Evolutionary conservation across 2,329 filamentous ascomycete genomes (phyloP).

Genomic region (Fusarium chuoi): DNA sequence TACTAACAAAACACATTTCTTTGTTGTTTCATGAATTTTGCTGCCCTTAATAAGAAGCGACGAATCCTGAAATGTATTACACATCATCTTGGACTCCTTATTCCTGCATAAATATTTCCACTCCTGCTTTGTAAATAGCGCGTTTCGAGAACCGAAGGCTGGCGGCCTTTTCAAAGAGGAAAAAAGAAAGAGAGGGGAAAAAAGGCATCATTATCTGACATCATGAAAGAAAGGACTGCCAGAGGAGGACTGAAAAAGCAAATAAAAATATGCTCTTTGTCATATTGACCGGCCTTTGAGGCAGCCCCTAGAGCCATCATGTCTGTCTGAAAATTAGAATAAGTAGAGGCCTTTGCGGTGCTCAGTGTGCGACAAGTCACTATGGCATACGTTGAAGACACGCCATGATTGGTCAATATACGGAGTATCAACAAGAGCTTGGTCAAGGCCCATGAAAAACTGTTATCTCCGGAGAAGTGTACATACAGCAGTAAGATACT

Average conservation of each 20-base stretch:
- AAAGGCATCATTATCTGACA: not conserved
- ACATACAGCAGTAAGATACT: not conserved
- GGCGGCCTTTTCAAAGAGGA: not conserved
- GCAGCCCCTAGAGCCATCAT: not conserved
- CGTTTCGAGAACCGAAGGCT: constrained; percentile 10
- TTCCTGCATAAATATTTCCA: constrained; percentile 23
- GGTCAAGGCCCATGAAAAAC: not conserved
- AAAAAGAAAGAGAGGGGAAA: not conserved
- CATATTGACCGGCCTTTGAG: not conserved
- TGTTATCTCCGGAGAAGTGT: not conserved
- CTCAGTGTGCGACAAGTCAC: not conserved
- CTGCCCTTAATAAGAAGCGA: not conserved
- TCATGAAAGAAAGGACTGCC: not conserved
- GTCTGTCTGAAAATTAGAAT: not conserved
- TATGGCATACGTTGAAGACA: not conserved
- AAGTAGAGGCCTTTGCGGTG: not conserved
- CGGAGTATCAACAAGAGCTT: not conserved
- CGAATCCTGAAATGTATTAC: not conserved
- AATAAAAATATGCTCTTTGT: not conserved
- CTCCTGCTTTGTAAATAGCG: constrained; percentile 2
- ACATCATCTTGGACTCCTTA: constrained; percentile 19
- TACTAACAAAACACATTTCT: constrained; percentile 13
- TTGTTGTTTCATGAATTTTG: constrained; percentile 18
- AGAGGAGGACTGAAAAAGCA: too few relatives aligned
- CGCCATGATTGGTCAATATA: not conserved